Evolutionary conservation across 345 rosid species (phyloP).

Genomic region (Gossypium australe): DNA sequence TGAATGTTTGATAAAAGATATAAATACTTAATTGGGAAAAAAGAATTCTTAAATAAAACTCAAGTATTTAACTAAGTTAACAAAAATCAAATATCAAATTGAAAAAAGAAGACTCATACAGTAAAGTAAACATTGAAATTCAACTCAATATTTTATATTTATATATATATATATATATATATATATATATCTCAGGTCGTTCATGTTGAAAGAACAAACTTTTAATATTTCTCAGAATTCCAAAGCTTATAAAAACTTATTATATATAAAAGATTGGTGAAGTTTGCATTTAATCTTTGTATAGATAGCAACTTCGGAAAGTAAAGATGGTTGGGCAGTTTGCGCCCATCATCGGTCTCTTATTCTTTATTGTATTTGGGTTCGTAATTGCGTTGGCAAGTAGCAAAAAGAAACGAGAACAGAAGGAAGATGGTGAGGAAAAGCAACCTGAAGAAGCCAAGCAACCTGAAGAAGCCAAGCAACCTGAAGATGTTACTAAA

Average conservation of each 20-base stretch:
- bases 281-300: background rate
- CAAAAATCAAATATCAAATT: too few species aligned
- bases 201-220: background rate
- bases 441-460: background rate
- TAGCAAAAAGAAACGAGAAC: background rate
- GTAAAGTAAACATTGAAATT: too few species aligned
- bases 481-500: background rate
- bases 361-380: background rate
- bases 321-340: too few species aligned
- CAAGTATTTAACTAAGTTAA: too few species aligned
- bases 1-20: too few species aligned
- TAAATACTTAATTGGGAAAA: accelerated
- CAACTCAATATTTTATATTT: too few species aligned
- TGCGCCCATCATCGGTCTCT: background rate
- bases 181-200: too few species aligned
- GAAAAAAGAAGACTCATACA: too few species aligned
- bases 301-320: background rate
- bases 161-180: too few species aligned
- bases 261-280: background rate
- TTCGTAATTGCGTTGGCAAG: background rate
- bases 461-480: too few species aligned
- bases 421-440: background rate
- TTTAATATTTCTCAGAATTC: background rate
- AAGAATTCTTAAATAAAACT: too few species aligned
- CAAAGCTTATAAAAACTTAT: background rate